phyloP scores from a whole-genome alignment of 164 flowering plant species.

The Cinnamomum micranthum region DNA sequence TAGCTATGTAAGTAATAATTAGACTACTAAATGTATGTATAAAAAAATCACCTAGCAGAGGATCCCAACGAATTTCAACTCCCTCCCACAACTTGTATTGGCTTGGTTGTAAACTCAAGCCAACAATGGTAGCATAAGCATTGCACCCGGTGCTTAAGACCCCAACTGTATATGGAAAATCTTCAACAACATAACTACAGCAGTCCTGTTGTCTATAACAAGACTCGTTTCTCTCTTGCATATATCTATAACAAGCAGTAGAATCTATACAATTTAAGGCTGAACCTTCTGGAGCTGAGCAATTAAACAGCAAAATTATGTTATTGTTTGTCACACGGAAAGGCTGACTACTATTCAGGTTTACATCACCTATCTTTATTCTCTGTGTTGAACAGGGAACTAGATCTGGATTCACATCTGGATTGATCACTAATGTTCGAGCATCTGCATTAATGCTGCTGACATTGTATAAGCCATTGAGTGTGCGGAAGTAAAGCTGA shows the following conservation, averaged over 20 bases:
- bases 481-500: constrained; percentile 6
- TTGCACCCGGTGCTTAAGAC: not conserved
- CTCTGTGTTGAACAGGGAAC: not conserved
- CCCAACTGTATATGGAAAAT: not conserved
- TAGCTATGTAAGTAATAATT: too few species aligned
- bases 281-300: not conserved
- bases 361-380: not conserved
- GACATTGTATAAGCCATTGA: not conserved
- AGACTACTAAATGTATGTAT: not conserved
- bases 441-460: not conserved
- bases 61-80: not conserved
- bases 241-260: not conserved
- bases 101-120: not conserved
- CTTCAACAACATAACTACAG: not conserved
- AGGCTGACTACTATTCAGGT: not conserved
- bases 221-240: not conserved
- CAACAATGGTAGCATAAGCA: not conserved
- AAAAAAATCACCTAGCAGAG: not conserved
- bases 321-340: not conserved
- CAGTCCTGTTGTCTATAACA: not conserved
- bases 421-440: constrained; percentile 4
- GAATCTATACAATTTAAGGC: not conserved
- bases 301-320: not conserved
- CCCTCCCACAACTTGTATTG: not conserved
- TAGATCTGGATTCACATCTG: not conserved